Evolutionary conservation across 345 rosid genomes (phyloP), one percentile per base, ranked within the genome.

Genomic region (Sonneratia alba): DNA sequence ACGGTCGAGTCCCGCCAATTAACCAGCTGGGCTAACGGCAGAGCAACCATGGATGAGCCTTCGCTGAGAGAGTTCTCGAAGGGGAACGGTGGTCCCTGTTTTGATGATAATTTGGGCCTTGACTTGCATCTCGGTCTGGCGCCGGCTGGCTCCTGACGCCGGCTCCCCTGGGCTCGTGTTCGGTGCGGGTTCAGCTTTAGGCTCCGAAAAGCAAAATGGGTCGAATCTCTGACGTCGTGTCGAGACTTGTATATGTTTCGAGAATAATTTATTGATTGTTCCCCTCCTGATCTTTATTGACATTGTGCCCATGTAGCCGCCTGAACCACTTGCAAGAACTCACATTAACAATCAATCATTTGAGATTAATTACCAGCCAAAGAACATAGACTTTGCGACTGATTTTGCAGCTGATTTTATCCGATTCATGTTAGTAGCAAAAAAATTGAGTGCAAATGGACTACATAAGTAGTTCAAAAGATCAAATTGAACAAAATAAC

Each of bases 61-160:
- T 85, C 90, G 3, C 82, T 87, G 69, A 89, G 89, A 74, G 84
- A 88, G 81, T 91, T 87, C 70, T 77, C 94, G 5, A 85, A 80
- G 48, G 71, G 65, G 36, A 88, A 87, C 2, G 84, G 85, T n/a
- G 97, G 91, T 61, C 85, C 97, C 16, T 82, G 76, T 64, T 87
- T 86, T n/a, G 96, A 91, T 51, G 96, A 93, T 51, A 68, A 78
- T 24, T 73, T 89, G 80, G 96, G 94, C 70, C 80, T 93, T 73
- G 94, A 91, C 77, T 84, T 93, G 81, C 98, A 93, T 80, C 97
- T 93, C 15, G 85, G 98, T 77, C 92, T 93, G 62, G 91, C 97
- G 51, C 98, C 98, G 4, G 87, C 97, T 61, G 89, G 89, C 53
- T 88, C 81, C 2, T 90, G 86, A 87, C 9, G 56, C 43, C 56